phyloP scores from a whole-genome alignment of 805 yeast species.

The Candida argentea region DNA sequence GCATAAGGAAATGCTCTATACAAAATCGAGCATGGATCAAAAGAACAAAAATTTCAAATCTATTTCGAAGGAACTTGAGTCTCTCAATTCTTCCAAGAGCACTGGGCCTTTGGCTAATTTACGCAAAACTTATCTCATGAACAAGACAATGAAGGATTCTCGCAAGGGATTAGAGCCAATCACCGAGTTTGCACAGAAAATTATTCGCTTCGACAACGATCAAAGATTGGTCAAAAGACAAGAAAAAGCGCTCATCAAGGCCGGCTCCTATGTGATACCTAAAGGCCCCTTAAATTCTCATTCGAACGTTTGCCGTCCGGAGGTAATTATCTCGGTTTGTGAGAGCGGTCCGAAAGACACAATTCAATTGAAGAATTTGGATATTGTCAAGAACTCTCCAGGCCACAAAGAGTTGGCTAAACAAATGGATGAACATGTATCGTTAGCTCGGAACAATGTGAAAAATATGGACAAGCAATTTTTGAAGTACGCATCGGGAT shows the following conservation, averaged over 20 bases:
- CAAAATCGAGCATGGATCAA: conserved; percentile 2
- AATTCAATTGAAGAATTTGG: conserved; percentile 4
- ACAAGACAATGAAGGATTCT: conserved; percentile 4
- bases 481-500: conserved; percentile 4
- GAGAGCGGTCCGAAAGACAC: not conserved
- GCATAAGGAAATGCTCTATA: conserved; percentile 7
- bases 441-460: conserved; percentile 5
- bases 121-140: conserved; percentile 5
- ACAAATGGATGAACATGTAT: conserved; percentile 6
- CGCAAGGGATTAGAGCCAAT: conserved; percentile 7
- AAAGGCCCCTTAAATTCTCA: not conserved
- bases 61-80: conserved; percentile 1
- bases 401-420: conserved; percentile 1
- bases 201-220: conserved; percentile 9
- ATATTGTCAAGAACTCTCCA: conserved; percentile 4
- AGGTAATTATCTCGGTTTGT: not conserved
- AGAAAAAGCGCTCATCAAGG: conserved; percentile 7
- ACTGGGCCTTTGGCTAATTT: conserved; percentile 2
- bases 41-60: not conserved
- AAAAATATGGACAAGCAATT: conserved; percentile 9
- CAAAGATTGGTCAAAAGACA: conserved; percentile 8
- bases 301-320: conserved; percentile 1
- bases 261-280: conserved; percentile 1
- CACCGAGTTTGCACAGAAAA: conserved; percentile 8
- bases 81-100: too few species aligned